phyloP scores from a whole-genome alignment of 2,329 filamentous ascomycete genomes.

The Fusarium concolor region DNA sequence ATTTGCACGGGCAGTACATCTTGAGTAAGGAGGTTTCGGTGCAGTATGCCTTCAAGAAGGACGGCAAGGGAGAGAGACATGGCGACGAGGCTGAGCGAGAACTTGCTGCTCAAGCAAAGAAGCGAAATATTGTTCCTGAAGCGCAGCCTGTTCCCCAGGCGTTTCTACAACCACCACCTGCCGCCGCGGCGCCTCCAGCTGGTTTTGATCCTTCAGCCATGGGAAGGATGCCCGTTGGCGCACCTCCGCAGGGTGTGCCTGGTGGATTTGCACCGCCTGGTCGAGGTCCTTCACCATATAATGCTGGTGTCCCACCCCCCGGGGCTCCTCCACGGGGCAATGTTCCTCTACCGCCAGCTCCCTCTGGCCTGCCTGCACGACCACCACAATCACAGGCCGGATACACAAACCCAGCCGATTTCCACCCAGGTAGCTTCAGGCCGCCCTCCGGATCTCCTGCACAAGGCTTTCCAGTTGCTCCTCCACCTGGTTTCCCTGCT shows the following conservation, averaged over 20 bases:
- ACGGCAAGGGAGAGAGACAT: slow-evolving; percentile 95
- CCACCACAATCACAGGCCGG: slow-evolving; percentile 60
- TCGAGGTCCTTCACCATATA: slow-evolving; percentile 53
- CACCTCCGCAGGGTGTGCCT: slow-evolving; percentile 52
- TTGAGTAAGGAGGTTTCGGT: slow-evolving; percentile 97
- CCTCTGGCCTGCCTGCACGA: slow-evolving; percentile 62
- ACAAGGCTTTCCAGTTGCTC: slow-evolving; percentile 55
- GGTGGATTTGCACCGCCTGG: slow-evolving; percentile 53
- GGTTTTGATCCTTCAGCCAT: slow-evolving; percentile 54
- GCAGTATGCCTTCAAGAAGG: slow-evolving; percentile 99
- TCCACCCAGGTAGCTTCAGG: slow-evolving; percentile 58
- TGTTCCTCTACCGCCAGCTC: slow-evolving; percentile 60
- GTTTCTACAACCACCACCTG: slow-evolving; percentile 63
- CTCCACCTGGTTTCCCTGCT: slow-evolving; percentile 56
- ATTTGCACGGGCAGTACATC: slow-evolving; percentile 96
- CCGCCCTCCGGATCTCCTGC: slow-evolving; percentile 53
- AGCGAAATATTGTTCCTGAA: slow-evolving; percentile 90
- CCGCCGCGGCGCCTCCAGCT: slow-evolving; percentile 42
- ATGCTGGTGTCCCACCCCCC: slow-evolving; percentile 43
- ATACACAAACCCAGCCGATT: slow-evolving; percentile 61
- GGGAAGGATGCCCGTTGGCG: slow-evolving; percentile 46
- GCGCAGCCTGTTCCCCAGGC: slow-evolving; percentile 80
- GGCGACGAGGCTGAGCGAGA: slow-evolving; percentile 94
- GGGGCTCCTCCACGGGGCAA: slow-evolving; percentile 47
- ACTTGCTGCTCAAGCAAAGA: slow-evolving; percentile 91